phyloP scores from a whole-genome alignment of 257 asterid species.

The Dorcoceras hygrometricum region DNA sequence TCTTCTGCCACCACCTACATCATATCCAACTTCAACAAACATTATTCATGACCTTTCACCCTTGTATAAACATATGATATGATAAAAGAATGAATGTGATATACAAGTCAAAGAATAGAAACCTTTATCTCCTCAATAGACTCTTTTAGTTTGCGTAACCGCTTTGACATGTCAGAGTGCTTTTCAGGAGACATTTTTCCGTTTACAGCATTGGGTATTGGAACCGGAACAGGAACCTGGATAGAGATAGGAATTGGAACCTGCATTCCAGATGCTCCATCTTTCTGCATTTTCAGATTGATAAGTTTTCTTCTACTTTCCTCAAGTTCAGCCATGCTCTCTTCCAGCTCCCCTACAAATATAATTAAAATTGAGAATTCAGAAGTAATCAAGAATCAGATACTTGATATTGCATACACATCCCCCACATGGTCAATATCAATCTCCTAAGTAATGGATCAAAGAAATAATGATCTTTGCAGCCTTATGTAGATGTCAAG shows the following conservation, averaged over 20 bases:
- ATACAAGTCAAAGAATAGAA: constrained; percentile 25
- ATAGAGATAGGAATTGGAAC: constrained; percentile 57
- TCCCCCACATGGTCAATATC: constrained; percentile 15
- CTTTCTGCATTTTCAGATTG: constrained; percentile 83
- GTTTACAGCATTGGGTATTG: constrained; percentile 51
- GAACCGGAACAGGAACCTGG: constrained; percentile 48
- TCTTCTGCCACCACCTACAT: constrained; percentile 77
- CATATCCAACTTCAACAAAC: constrained; percentile 27
- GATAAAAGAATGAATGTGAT: constrained; percentile 21
- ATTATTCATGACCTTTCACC: constrained; percentile 4
- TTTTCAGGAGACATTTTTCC: constrained; percentile 80
- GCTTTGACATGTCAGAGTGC: constrained; percentile 65
- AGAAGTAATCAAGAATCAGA: constrained; percentile 16
- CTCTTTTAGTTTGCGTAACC: constrained; percentile 66
- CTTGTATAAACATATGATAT: constrained; percentile 10
- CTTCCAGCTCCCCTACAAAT: constrained; percentile 81
- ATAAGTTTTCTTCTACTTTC: constrained; percentile 88
- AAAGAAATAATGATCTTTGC: constrained; percentile 14
- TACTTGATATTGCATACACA: constrained; percentile 16
- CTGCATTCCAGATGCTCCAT: constrained; percentile 60
- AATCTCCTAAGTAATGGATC: constrained; percentile 17
- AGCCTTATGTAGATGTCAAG: background rate
- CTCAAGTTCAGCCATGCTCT: constrained; percentile 85
- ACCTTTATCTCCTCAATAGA: constrained; percentile 85
- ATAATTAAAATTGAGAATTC: constrained; percentile 22